Conservation (phyloP, 169 alveolate species). For the Babesia sp. region DNA sequence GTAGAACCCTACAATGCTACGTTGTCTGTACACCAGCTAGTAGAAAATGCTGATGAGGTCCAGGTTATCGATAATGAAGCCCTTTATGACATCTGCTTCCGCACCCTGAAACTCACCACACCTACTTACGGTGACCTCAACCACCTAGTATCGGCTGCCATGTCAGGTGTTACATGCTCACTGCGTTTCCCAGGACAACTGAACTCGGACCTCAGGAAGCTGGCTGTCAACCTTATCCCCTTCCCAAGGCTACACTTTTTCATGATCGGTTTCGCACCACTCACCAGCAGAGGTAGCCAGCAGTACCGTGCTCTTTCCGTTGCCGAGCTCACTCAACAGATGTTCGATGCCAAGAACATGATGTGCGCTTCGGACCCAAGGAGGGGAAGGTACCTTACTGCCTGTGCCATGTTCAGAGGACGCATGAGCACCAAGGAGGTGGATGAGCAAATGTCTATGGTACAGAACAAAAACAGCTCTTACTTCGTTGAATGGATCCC, state of each 20-base stretch:
- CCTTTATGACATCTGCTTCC: slow-evolving; percentile 97
- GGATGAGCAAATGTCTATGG: slow-evolving; percentile 98
- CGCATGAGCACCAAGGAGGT: slow-evolving; percentile 99
- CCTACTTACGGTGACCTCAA: slow-evolving; percentile 98
- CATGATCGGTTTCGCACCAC: slow-evolving; percentile 98
- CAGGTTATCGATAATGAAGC: slow-evolving; percentile 98
- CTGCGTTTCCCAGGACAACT: slow-evolving; percentile 97
- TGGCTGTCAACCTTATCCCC: slow-evolving; percentile 97
- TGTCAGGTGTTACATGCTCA: slow-evolving; percentile 97
- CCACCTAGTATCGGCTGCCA: slow-evolving; percentile 96
- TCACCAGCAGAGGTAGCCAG: slow-evolving; percentile 96
- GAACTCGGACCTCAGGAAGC: slow-evolving; percentile 93
- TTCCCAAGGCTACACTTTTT: slow-evolving; percentile 98
- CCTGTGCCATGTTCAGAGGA: slow-evolving; percentile 98
- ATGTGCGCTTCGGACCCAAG: slow-evolving; percentile 99
- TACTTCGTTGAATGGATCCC: slow-evolving; percentile 99
- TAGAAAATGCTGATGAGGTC: slow-evolving; percentile 97
- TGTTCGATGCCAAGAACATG: slow-evolving; percentile 99
- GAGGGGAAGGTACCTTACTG: slow-evolving; percentile 98
- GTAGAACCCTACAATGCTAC: slow-evolving; percentile 99
- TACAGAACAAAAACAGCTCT: slow-evolving; percentile 96
- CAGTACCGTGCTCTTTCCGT: slow-evolving; percentile 98
- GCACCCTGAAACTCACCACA: slow-evolving; percentile 96
- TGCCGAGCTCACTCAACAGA: slow-evolving; percentile 98
- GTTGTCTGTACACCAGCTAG: slow-evolving; percentile 95